A percentile compares a stretch with the other conserved stretches of the same genome.
These are phyloP conservation scores for Coemansia sp. DNA, from an alignment of 192 early-diverging fungal species.

Conservation along the genomic window DNA sequence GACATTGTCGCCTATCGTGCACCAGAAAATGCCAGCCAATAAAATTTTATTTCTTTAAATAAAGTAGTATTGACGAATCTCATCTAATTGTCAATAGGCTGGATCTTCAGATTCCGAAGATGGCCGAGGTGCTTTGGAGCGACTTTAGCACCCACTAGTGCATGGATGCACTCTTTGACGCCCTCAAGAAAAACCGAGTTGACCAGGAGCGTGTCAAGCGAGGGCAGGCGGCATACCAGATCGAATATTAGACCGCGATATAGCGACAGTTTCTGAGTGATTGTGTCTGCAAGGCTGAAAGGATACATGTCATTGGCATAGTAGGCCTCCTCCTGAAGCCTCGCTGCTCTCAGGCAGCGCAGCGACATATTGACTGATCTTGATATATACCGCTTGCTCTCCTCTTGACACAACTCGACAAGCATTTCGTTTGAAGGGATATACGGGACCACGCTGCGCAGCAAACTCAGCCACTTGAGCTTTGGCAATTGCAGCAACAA, in stretches of 20 bases:
- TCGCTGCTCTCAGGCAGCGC: not conserved
- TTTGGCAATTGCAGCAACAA: not conserved
- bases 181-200: not conserved
- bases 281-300: not conserved
- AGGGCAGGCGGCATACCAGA: not conserved
- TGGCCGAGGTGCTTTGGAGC: not conserved
- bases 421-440: too few relatives aligned
- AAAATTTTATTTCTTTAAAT: too few relatives aligned
- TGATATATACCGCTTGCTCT: too few relatives aligned
- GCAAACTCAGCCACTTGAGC: not conserved
- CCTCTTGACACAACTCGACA: too few relatives aligned
- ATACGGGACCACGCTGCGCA: not conserved
- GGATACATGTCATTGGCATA: not conserved
- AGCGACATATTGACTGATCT: too few relatives aligned
- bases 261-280: not conserved
- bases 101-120: too few relatives aligned
- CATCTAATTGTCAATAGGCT: too few relatives aligned
- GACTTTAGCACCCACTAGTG: not conserved
- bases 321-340: too few relatives aligned
- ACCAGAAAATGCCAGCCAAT: not conserved
- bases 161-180: not conserved
- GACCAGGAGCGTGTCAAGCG: not conserved
- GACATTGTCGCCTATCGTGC: slow-evolving; percentile 3
- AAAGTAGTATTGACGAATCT: too few relatives aligned
- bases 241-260: not conserved